Evolutionary conservation across 2,329 filamentous ascomycete genomes (phyloP).

Genomic region (Fusarium sp.): DNA sequence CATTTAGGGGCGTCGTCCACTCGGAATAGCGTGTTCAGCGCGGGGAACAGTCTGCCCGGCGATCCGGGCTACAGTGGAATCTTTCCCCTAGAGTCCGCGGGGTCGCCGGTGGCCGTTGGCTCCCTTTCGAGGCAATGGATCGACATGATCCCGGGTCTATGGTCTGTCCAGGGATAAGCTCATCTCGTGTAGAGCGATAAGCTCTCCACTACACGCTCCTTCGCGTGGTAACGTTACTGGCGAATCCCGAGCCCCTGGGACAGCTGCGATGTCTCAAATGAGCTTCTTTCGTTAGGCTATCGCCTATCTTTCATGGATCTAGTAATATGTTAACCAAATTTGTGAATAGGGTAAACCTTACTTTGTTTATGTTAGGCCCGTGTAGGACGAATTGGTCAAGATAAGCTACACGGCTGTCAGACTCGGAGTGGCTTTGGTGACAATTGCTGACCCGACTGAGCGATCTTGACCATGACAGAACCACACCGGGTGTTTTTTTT

Average conservation of each 20-base stretch:
- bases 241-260: neutral
- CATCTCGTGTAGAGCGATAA: neutral
- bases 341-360: neutral
- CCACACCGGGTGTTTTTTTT: neutral
- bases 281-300: neutral
- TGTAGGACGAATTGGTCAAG: neutral
- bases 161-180: neutral
- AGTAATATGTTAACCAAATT: neutral
- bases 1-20: neutral
- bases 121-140: neutral
- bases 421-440: neutral
- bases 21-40: neutral
- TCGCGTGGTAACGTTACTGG: neutral
- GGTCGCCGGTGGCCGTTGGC: neutral
- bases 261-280: neutral
- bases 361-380: neutral
- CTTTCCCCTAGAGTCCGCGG: neutral
- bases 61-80: neutral
- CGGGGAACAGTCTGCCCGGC: neutral
- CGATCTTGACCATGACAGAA: neutral
- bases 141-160: neutral
- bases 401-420: neutral
- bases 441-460: neutral
- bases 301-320: slow-evolving; percentile 1
- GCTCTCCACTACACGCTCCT: neutral